A percentile compares a stretch with the other conserved stretches of the same genome.
Conservation (phyloP, 257 asterid genomes). For the Mentha longifolia region DNA sequence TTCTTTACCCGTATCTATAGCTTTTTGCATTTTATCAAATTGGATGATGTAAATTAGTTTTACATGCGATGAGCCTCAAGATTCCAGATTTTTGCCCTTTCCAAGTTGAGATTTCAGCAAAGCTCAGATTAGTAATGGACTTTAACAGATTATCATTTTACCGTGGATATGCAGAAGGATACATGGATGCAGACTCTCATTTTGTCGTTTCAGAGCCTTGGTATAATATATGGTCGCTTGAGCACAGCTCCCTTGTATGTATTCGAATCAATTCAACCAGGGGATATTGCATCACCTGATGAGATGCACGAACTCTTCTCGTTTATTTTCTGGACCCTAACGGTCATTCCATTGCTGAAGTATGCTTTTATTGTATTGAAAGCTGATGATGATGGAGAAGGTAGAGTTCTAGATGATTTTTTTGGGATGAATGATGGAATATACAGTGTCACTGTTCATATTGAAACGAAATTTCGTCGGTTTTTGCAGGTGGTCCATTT, state of each 20-base stretch:
- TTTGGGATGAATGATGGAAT: neutral
- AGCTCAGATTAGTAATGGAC: conserved; percentile 6
- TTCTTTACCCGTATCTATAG: neutral
- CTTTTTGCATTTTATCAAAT: neutral
- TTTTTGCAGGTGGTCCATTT: conserved; percentile 90
- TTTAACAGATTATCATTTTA: conserved; percentile 22
- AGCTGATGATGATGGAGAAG: conserved; percentile 93
- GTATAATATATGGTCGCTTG: conserved; percentile 87
- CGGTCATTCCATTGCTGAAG: conserved; percentile 80
- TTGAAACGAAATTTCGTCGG: conserved; percentile 31
- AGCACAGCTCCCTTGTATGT: conserved; percentile 90
- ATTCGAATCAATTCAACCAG: conserved; percentile 66
- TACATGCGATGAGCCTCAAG: conserved; percentile 2
- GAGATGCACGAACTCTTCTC: conserved; percentile 83
- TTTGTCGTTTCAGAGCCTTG: conserved; percentile 91
- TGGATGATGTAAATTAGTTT: conserved; percentile 1
- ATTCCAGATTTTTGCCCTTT: conserved; percentile 13
- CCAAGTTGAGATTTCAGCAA: conserved; percentile 23
- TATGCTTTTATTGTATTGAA: conserved; percentile 70
- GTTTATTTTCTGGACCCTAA: conserved; percentile 84
- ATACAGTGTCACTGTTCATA: neutral
- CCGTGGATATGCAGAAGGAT: conserved; percentile 45
- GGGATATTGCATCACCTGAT: conserved; percentile 52
- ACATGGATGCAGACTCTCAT: conserved; percentile 56
- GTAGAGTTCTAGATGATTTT: conserved; percentile 42